Percentiles rank a stretch among this genome's conserved stretches.
Evolutionary conservation across 148 eudicot species (phyloP).

Genomic region (Vaccinium macrocarpon): DNA sequence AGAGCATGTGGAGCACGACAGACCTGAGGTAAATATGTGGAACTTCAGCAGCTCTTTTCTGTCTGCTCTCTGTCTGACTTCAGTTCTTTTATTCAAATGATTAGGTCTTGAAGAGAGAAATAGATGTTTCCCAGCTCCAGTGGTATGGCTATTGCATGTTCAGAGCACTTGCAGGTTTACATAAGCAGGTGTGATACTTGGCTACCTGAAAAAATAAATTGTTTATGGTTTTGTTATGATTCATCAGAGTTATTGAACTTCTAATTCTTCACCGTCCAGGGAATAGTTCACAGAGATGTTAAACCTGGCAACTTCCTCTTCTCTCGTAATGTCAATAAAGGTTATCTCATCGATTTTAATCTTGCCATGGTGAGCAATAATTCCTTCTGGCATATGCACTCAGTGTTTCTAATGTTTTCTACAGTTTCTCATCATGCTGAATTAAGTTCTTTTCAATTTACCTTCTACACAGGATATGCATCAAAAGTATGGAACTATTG

Average conservation of each 20-base stretch:
- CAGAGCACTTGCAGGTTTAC: constrained; percentile 83
- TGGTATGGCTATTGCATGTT: constrained; percentile 95
- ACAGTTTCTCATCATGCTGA: background rate
- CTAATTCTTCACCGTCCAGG: constrained; percentile 43
- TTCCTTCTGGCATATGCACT: background rate
- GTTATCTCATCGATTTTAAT: constrained; percentile 91
- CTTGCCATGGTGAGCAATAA: constrained; percentile 63
- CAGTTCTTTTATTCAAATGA: constrained; percentile 8
- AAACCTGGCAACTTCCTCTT: constrained; percentile 97
- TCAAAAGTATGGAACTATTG: constrained; percentile 47
- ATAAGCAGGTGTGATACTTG: constrained; percentile 63
- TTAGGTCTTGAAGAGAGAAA: constrained; percentile 74
- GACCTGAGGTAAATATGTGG: constrained; percentile 68
- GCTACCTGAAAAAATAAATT: constrained; percentile 2
- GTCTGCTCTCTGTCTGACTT: constrained; percentile 1
- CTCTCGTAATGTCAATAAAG: constrained; percentile 56
- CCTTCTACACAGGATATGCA: constrained; percentile 60
- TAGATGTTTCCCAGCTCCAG: constrained; percentile 59
- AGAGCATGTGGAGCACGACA: constrained; percentile 87
- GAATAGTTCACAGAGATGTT: constrained; percentile 85
- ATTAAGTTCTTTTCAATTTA: background rate
- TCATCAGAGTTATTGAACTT: constrained; percentile 10
- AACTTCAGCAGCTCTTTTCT: background rate
- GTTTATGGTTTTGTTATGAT: constrained; percentile 4
- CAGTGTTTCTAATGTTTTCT: background rate